Evolutionary conservation across 495 filamentous ascomycete genomes (phyloP).

Genomic region (Baudoinia panamericana): DNA sequence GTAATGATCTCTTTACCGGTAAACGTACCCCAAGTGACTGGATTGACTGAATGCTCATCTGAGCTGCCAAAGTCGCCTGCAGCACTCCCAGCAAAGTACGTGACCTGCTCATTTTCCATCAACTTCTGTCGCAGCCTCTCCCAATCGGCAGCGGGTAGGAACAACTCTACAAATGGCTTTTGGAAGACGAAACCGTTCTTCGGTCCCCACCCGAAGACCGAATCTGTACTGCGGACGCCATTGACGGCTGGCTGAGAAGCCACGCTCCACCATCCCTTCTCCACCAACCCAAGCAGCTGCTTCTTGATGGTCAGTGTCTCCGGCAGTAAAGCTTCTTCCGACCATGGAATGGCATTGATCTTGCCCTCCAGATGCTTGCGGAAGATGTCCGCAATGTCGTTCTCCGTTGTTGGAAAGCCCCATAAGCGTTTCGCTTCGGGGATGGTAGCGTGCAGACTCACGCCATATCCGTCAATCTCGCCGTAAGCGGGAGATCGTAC

Average conservation of each 20-base stretch:
- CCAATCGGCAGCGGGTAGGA: constrained; percentile 63
- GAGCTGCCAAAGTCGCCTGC: constrained; percentile 59
- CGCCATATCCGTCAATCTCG: constrained; percentile 91
- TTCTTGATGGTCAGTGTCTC: constrained; percentile 71
- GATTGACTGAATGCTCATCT: constrained; percentile 60
- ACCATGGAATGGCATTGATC: constrained; percentile 75
- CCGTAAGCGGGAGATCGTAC: constrained; percentile 65
- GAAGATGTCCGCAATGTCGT: constrained; percentile 69
- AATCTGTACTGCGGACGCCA: constrained; percentile 58
- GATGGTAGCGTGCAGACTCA: constrained; percentile 68
- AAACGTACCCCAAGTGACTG: constrained; percentile 95
- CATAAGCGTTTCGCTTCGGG: constrained; percentile 68
- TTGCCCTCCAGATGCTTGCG: constrained; percentile 63
- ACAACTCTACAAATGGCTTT: constrained; percentile 95
- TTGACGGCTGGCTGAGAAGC: constrained; percentile 95
- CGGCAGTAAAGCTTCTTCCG: constrained; percentile 71
- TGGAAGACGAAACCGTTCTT: constrained; percentile 91
- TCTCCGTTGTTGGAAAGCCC: constrained; percentile 54
- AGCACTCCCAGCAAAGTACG: constrained; percentile 73
- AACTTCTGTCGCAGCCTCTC: constrained; percentile 48
- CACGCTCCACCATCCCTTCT: constrained; percentile 87
- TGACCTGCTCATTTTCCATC: constrained; percentile 44
- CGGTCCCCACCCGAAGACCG: constrained; percentile 90
- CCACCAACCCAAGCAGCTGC: constrained; percentile 60
- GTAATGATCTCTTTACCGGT: constrained; percentile 93